A percentile compares a stretch with the other conserved stretches of the same genome.
Conservation (phyloP, 2,329 filamentous ascomycete species). For the Colletotrichum karsti region DNA sequence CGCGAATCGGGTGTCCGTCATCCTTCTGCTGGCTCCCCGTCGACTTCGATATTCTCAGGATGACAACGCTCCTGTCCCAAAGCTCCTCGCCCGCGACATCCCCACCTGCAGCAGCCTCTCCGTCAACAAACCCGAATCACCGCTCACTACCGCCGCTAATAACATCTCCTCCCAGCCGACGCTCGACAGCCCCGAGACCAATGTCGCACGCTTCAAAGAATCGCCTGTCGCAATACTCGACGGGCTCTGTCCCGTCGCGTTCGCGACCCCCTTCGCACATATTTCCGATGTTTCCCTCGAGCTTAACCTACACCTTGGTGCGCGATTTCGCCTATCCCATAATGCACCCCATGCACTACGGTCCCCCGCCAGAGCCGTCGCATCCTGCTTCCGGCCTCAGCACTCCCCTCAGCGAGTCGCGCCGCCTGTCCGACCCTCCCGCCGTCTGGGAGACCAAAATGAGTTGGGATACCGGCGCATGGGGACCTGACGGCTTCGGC, state of each 20-base stretch:
- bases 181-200: conserved; percentile 70
- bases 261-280: conserved; percentile 85
- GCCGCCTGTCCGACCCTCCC: conserved; percentile 85
- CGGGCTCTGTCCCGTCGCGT: conserved; percentile 70
- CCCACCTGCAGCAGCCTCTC: conserved; percentile 56
- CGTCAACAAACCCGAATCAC: conserved; percentile 58
- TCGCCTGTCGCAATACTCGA: conserved; percentile 85
- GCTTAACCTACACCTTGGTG: conserved; percentile 86
- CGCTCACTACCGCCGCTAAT: conserved; percentile 65
- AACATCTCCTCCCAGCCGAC: conserved; percentile 65
- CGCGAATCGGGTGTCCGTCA: conserved; percentile 35
- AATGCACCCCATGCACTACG: conserved; percentile 90
- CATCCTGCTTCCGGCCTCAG: conserved; percentile 78
- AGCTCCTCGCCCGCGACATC: conserved; percentile 63
- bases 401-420: conserved; percentile 84
- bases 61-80: conserved; percentile 66
- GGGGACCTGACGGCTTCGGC: conserved; percentile 61
- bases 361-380: conserved; percentile 80
- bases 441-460: conserved; percentile 77
- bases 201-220: conserved; percentile 83
- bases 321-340: conserved; percentile 94
- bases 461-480: conserved; percentile 61
- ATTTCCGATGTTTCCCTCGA: conserved; percentile 86
- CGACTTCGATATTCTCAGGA: conserved; percentile 34
- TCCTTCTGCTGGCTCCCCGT: conserved; percentile 32